A percentile compares a stretch with the other conserved stretches of the same genome.
phyloP scores from a whole-genome alignment of 2,329 filamentous ascomycete genomes.

The Aspergillus amoenus region DNA sequence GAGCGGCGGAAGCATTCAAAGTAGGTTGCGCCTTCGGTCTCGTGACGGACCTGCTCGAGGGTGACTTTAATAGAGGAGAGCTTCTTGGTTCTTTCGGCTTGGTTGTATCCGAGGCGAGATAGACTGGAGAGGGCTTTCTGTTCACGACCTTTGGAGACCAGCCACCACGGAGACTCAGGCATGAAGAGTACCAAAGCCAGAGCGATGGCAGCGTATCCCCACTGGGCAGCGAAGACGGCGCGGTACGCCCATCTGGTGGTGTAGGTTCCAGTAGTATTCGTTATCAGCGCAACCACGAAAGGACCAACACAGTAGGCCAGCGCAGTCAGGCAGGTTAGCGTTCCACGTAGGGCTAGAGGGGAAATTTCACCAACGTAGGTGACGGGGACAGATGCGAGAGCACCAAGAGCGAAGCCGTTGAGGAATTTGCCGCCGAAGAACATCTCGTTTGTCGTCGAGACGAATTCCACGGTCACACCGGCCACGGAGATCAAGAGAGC shows the following conservation, averaged over 20 bases:
- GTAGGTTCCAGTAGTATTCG: conserved; percentile 5
- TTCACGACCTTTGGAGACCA: conserved; percentile 5
- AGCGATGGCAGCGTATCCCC: conserved; percentile 1
- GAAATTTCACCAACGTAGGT: conserved; percentile 10
- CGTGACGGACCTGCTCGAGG: conserved; percentile 6
- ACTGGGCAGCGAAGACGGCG: conserved; percentile 5
- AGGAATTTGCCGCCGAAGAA: conserved; percentile 13
- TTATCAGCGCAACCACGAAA: conserved; percentile 4
- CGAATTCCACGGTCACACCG: conserved; percentile 2
- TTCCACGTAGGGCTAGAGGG: conserved; percentile 4
- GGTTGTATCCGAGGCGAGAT: conserved; percentile 3
- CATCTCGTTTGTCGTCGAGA: conserved; percentile 5
- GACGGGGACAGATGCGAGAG: conserved; percentile 1
- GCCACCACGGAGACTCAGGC: conserved; percentile 16
- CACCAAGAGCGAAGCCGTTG: conserved; percentile 8
- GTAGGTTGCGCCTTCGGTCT: conserved; percentile 7
- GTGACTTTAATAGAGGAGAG: conserved; percentile 6
- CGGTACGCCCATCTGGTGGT: conserved; percentile 8
- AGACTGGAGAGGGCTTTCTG: conserved; percentile 7
- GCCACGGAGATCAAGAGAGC: conserved; percentile 3
- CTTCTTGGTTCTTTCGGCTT: conserved; percentile 2
- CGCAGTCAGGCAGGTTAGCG: conserved; percentile 5
- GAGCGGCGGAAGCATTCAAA: conserved; percentile 10
- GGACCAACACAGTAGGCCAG: conserved; percentile 7
- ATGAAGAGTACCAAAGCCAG: conserved; percentile 7